A percentile compares a stretch with the other conserved stretches of the same genome.
Conservation (phyloP, 1,284 basidiomycete species). For the Fereydounia khargensis region DNA sequence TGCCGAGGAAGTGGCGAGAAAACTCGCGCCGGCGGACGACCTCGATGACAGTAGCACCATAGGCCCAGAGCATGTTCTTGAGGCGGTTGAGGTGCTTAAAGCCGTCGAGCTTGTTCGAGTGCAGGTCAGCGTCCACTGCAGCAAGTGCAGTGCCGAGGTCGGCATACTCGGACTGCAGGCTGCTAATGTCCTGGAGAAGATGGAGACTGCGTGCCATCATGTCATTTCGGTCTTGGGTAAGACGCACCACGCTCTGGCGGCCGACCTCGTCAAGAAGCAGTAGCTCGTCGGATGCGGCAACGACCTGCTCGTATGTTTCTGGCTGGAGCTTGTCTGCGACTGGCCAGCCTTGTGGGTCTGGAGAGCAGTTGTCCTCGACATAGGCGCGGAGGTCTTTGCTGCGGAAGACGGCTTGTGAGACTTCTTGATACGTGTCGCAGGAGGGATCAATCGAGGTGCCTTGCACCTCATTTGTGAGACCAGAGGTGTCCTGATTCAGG, state of each 20-base stretch:
- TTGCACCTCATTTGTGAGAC: conserved; percentile 36
- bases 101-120: conserved; percentile 62
- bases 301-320: conserved; percentile 23
- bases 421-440: conserved; percentile 37
- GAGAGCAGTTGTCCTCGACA: conserved; percentile 33
- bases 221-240: conserved; percentile 53
- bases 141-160: conserved; percentile 38
- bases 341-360: conserved; percentile 46
- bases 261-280: conserved; percentile 38
- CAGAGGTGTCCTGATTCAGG: conserved; percentile 32
- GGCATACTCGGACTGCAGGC: conserved; percentile 54
- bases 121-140: conserved; percentile 40
- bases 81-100: conserved; percentile 86
- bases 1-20: conserved; percentile 40
- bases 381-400: conserved; percentile 19
- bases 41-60: conserved; percentile 87
- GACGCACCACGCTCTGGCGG: conserved; percentile 33
- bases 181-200: conserved; percentile 50
- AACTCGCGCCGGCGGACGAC: conserved; percentile 86
- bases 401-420: conserved; percentile 19
- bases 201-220: conserved; percentile 45
- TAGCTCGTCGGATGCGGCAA: conserved; percentile 33
- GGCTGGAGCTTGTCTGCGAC: conserved; percentile 37
- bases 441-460: conserved; percentile 33
- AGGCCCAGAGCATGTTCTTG: conserved; percentile 86